Evolutionary conservation across 345 rosid species (phyloP), one percentile per base, ranked within the genome.

Genomic region (Dipteronia sinensis): DNA sequence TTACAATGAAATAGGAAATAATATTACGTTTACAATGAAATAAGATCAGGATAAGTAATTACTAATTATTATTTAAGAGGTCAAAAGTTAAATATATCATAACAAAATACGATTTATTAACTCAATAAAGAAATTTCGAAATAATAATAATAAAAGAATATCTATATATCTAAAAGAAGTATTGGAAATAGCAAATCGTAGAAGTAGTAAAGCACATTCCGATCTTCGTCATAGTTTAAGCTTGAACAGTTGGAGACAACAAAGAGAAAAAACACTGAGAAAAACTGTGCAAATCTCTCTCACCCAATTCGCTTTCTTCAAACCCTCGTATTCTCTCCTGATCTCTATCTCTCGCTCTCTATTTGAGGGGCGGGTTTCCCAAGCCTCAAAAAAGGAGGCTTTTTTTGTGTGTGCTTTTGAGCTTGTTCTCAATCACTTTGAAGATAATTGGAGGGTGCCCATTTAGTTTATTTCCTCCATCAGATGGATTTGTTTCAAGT

Each of bases 401-500:
- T 67, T 38, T 49, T 42, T 42, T 34, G 6, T 0, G 38, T 34
- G 6, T 34, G 38, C 10, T 42, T 74, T 22, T 17, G n/a, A 31
- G 7, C 61, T 23, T 73, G n/a, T 9, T 10, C 69, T 25, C 68
- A 25, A 62, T 73, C 25, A 10, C 23, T 34, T 69, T 51, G 44
- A 59, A 59, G 4, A 7, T 59, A 20, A 59, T 59, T 22, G 27
- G 42, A 71, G 47, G 65, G 17, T 34, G 25, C 27, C 69, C 22
- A 29, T 73, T 72, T 49, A 7, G 5, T 71, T 15, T 16, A 64
- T 67, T 65, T 23, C 13, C 25, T 13, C 2, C 25, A 47, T 7
- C 67, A 1, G 15, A 25, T 74, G 67, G 83, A 72, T 63, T 76
- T 65, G 72, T 25, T 6, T 69, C 27, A 11, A 40, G 6, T 44